A percentile compares a stretch with the other conserved stretches of the same genome.
phyloP scores from a whole-genome alignment of 2,329 filamentous ascomycete species.

The Phyllosticta citribraziliensis region DNA sequence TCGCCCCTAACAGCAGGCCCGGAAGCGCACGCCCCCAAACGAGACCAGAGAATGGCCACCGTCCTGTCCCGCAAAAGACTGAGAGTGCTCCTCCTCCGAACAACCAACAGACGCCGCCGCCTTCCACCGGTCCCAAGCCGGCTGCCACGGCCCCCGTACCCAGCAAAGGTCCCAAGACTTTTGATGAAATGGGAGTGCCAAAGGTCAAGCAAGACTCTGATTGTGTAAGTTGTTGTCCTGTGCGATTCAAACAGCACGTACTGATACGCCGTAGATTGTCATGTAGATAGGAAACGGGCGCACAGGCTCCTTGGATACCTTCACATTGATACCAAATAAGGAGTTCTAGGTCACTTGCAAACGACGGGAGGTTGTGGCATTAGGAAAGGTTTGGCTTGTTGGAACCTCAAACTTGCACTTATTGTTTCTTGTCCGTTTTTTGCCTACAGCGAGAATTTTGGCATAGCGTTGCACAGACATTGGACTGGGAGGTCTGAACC shows the following conservation, averaged over 20 bases:
- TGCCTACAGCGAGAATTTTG: not conserved
- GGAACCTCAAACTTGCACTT: not conserved
- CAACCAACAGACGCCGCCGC: constrained; percentile 14
- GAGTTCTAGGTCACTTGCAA: not conserved
- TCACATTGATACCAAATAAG: not conserved
- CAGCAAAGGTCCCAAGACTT: constrained; percentile 68
- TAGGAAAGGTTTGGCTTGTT: not conserved
- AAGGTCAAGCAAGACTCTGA: constrained; percentile 74
- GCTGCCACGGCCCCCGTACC: constrained; percentile 15
- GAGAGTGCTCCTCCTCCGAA: constrained; percentile 4
- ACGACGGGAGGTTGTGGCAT: not conserved
- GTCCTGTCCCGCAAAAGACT: constrained; percentile 4
- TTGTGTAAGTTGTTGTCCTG: constrained; percentile 58
- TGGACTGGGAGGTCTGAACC: not conserved
- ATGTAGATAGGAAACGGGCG: constrained; percentile 12
- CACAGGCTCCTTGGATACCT: not conserved
- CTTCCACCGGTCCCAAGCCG: constrained; percentile 20
- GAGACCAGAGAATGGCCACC: not conserved
- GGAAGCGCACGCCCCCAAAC: not conserved
- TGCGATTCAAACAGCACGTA: not conserved
- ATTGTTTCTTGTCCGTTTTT: not conserved
- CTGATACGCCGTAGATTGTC: constrained; percentile 16
- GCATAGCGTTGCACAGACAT: not conserved
- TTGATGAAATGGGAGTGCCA: constrained; percentile 96
- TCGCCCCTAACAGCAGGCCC: not conserved